A percentile compares a stretch with the other conserved stretches of the same genome.
Evolutionary conservation across 1,139 yeast species (phyloP).

Genomic region (Yamadazyma triangularis): DNA sequence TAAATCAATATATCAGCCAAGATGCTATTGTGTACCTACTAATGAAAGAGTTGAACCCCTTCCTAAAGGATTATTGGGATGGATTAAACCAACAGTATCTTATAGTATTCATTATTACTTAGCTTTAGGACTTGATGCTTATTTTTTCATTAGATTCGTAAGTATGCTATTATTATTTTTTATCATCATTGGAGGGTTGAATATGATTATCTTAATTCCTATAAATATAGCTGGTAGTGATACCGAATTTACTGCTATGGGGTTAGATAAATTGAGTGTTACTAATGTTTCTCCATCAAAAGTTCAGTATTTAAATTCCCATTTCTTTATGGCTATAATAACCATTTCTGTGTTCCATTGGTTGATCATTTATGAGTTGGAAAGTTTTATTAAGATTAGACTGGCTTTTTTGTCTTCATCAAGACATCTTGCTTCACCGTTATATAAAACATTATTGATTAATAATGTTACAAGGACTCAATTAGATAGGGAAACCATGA

Average conservation of each 20-base stretch:
- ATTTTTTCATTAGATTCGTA: conserved; percentile 55
- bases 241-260: conserved; percentile 28
- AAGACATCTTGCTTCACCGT: conserved; percentile 19
- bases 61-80: conserved; percentile 39
- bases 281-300: conserved; percentile 53
- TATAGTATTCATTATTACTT: conserved; percentile 40
- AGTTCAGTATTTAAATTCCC: conserved; percentile 44
- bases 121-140: conserved; percentile 59
- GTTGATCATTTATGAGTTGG: conserved; percentile 47
- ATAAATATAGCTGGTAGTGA: conserved; percentile 47
- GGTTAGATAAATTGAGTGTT: conserved; percentile 59
- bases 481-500: conserved; percentile 21
- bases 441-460: conserved; percentile 41
- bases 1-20: conserved; percentile 53
- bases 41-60: conserved; percentile 34
- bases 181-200: conserved; percentile 43
- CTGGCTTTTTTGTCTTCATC: conserved; percentile 30
- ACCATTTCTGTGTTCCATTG: conserved; percentile 53
- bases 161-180: conserved; percentile 46
- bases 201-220: conserved; percentile 53
- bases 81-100: conserved; percentile 43
- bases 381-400: conserved; percentile 41
- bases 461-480: conserved; percentile 43
- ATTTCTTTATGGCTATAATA: conserved; percentile 49
- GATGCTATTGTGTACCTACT: conserved; percentile 40